A percentile compares a stretch with the other conserved stretches of the same genome.
Conservation (phyloP, 768 basidiomycete genomes). For the Auriscalpium microsporum region DNA sequence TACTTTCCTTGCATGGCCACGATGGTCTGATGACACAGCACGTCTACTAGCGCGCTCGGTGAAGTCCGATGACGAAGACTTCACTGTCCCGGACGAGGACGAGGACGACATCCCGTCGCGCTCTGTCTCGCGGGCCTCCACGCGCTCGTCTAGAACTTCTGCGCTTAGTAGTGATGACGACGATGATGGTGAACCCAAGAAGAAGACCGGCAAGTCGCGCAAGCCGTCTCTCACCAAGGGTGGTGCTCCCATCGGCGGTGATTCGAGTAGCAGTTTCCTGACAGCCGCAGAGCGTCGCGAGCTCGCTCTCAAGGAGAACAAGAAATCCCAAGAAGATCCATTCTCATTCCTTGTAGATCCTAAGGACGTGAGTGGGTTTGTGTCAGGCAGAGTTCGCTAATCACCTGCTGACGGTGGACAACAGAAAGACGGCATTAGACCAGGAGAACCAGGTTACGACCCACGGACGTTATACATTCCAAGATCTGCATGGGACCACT, state of each 20-base stretch:
- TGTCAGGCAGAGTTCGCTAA: background rate
- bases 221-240: slow-evolving; percentile 27
- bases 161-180: slow-evolving; percentile 34
- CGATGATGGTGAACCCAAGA: slow-evolving; percentile 20
- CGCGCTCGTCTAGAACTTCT: slow-evolving; percentile 26
- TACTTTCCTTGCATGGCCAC: background rate
- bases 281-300: slow-evolving; percentile 77
- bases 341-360: slow-evolving; percentile 67
- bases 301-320: slow-evolving; percentile 71
- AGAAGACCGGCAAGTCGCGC: slow-evolving; percentile 28
- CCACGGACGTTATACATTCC: slow-evolving; percentile 84
- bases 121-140: slow-evolving; percentile 45
- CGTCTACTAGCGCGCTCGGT: slow-evolving; percentile 31
- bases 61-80: slow-evolving; percentile 55
- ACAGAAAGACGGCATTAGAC: slow-evolving; percentile 73
- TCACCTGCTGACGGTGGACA: background rate
- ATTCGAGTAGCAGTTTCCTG: slow-evolving; percentile 43
- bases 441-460: slow-evolving; percentile 83
- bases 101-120: slow-evolving; percentile 25
- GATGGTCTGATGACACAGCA: background rate
- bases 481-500: slow-evolving; percentile 60
- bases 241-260: slow-evolving; percentile 13
- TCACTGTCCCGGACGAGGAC: slow-evolving; percentile 58
- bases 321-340: slow-evolving; percentile 70
- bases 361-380: slow-evolving; percentile 48